Evolutionary conservation across 2,329 filamentous ascomycete species (phyloP).

Genomic region (Madurella fahalii): DNA sequence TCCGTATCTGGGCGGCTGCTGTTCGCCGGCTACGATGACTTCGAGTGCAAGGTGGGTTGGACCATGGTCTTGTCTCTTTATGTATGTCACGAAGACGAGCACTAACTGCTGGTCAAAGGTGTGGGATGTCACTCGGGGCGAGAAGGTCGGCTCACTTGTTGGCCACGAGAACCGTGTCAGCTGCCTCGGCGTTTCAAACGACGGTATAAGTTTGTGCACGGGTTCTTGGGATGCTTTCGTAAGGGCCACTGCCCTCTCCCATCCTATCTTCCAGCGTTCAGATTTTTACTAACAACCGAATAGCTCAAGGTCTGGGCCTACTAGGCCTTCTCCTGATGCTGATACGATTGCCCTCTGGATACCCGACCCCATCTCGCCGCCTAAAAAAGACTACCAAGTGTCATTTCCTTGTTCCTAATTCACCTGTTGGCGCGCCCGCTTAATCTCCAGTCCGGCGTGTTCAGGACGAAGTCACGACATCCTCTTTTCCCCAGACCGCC

Average conservation of each 20-base stretch:
- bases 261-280: background rate
- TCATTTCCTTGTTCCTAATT: constrained; percentile 37
- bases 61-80: background rate
- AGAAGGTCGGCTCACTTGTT: constrained; percentile 93
- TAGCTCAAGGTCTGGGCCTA: constrained; percentile 88
- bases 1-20: constrained; percentile 92
- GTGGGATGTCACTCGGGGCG: constrained; percentile 94
- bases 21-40: constrained; percentile 97
- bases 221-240: constrained; percentile 99
- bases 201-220: constrained; percentile 98
- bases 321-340: constrained; percentile 38
- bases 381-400: constrained; percentile 27
- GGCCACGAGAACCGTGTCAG: constrained; percentile 99
- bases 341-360: constrained; percentile 26
- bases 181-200: constrained; percentile 97
- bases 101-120: constrained; percentile 56
- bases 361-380: constrained; percentile 25
- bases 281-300: constrained; percentile 25
- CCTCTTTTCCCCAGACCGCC: constrained; percentile 24
- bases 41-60: constrained; percentile 91
- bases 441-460: constrained; percentile 42
- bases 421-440: constrained; percentile 30
- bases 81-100: background rate
- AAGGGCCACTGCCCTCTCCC: constrained; percentile 40
- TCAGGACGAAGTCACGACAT: constrained; percentile 47